phyloP scores from a whole-genome alignment of 805 yeast species.

The Barnettozyma populi region DNA sequence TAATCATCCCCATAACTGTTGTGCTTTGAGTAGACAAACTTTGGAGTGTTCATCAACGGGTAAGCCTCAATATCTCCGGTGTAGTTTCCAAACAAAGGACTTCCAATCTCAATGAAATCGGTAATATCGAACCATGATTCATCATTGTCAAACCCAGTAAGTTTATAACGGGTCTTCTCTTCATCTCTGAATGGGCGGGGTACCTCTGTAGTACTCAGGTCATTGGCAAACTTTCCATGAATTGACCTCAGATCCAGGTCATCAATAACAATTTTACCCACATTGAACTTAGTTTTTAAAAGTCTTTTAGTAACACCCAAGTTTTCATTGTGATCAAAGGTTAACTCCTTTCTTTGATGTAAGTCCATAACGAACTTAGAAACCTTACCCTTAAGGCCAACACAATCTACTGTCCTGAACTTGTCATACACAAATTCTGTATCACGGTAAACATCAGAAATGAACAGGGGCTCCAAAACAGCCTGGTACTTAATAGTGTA shows the following conservation, averaged over 20 bases:
- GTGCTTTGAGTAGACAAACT: conserved; percentile 63
- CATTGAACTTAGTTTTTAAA: conserved; percentile 54
- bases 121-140: conserved; percentile 54
- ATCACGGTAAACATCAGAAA: conserved; percentile 67
- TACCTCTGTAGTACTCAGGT: conserved; percentile 27
- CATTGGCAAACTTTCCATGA: conserved; percentile 30
- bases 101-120: conserved; percentile 56
- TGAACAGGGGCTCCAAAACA: conserved; percentile 61
- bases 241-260: conserved; percentile 58
- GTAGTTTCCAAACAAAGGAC: conserved; percentile 32
- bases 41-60: conserved; percentile 65
- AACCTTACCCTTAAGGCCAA: conserved; percentile 67
- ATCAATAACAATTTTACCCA: conserved; percentile 55
- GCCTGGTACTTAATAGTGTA: conserved; percentile 78
- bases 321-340: conserved; percentile 39
- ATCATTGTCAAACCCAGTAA: conserved; percentile 48
- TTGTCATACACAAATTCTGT: conserved; percentile 35
- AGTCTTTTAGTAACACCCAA: conserved; percentile 41
- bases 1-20: conserved; percentile 43
- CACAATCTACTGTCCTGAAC: conserved; percentile 36
- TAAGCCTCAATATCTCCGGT: conserved; percentile 41
- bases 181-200: conserved; percentile 3
- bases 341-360: conserved; percentile 54
- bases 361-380: conserved; percentile 54
- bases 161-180: conserved; percentile 14